Evolutionary conservation across 2,329 filamentous ascomycete species (phyloP), one percentile per base, ranked within the genome.

Genomic region (Leptographium lundbergii): DNA sequence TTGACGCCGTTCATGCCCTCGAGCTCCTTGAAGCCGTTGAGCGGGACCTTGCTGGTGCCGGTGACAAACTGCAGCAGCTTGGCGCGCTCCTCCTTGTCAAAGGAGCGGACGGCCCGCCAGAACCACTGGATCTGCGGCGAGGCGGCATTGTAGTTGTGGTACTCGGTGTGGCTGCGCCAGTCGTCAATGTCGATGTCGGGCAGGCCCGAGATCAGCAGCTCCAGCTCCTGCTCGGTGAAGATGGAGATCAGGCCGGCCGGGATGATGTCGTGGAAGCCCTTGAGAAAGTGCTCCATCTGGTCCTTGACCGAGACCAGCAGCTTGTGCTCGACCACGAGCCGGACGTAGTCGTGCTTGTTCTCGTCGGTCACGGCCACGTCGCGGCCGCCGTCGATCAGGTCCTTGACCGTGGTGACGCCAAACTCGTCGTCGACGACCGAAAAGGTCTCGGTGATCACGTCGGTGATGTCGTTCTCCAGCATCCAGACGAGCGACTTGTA

Each of bases 401-500:
- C 94, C 54, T 96, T 86, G 17, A 89, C 85, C 70, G 88, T 88
- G 56, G 85, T 90, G 62, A 91, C 90, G 62, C 94, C 94, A 72
- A 99, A 99, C 68, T 88, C 89, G 66, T 97, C 91, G 61, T 94
- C 88, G 69, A 96, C 91, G 32, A 95, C 85, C 13, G 91, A 94
- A 71, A 99, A 97, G 1, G 89, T 95, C 74, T 99, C 92, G 3
- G 89, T 94, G 67, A 97, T 94, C 68, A 97, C 91, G 68, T 97
- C 94, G 5, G 91, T 96, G 66, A 99, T 99, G 69, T 99, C 92
- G 67, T 99, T 97, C 70, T 96, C 89, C 60, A 97, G 79, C 85
- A 99, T 97, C 95, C 95, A 99, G 61, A 94, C 84, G 25, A 99
- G 81, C 17, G 92, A 97, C 73, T 97, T 99, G 82, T 97, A 96